phyloP scores from a whole-genome alignment of 768 basidiomycete species.

The Amanita thiersii region DNA sequence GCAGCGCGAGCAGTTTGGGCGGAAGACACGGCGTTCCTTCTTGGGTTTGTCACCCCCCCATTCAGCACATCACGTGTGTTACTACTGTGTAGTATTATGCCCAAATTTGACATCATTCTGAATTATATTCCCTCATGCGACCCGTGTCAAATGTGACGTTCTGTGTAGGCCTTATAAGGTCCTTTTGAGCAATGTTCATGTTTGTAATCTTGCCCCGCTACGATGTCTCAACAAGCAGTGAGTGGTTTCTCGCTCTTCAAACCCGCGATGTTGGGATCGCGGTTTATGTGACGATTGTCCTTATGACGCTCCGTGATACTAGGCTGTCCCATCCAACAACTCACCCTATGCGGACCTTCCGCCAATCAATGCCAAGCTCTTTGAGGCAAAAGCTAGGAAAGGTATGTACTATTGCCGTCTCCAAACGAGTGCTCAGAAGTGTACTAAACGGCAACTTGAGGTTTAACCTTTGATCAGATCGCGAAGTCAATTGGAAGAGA shows the following conservation, averaged over 20 bases:
- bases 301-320: neutral
- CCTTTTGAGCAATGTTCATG: too few species aligned
- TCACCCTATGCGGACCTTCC: constrained; percentile 45
- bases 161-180: too few species aligned
- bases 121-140: neutral
- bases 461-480: constrained; percentile 62
- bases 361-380: constrained; percentile 37
- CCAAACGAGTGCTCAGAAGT: too few species aligned
- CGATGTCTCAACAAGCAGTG: constrained; percentile 31
- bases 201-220: too few species aligned
- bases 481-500: constrained; percentile 59
- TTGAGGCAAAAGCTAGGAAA: constrained; percentile 63
- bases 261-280: neutral
- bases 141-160: too few species aligned
- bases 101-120: neutral
- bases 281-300: neutral
- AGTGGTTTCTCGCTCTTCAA: constrained; percentile 12
- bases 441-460: constrained; percentile 21
- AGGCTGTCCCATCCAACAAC: constrained; percentile 35
- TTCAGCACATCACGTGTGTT: constrained; percentile 10
- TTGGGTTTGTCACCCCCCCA: neutral
- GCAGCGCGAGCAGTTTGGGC: too few species aligned
- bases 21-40: too few species aligned
- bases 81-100: neutral
- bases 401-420: constrained; percentile 24